Percentiles rank a stretch among this genome's conserved stretches.
Conservation (phyloP, 495 filamentous ascomycete species). For the Talaromyces ruber region DNA sequence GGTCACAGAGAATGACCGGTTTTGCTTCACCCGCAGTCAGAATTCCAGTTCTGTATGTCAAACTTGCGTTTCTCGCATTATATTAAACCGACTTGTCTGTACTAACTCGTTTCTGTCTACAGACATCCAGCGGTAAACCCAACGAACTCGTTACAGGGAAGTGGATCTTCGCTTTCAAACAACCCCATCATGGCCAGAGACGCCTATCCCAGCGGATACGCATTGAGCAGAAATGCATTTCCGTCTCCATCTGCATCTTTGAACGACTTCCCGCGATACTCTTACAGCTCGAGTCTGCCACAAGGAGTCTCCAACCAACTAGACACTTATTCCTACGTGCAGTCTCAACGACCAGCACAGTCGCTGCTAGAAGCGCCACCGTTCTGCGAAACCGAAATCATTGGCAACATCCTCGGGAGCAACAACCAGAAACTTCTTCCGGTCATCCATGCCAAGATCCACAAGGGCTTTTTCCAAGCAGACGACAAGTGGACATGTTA, state of each 20-base stretch:
- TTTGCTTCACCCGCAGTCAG: slow-evolving; percentile 23
- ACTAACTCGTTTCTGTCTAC: not conserved
- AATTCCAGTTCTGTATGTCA: slow-evolving; percentile 35
- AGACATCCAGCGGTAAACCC: slow-evolving; percentile 32
- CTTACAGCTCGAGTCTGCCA: slow-evolving; percentile 27
- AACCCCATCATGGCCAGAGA: slow-evolving; percentile 29
- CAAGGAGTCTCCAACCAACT: slow-evolving; percentile 23
- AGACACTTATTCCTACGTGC: slow-evolving; percentile 24
- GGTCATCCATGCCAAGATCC: slow-evolving; percentile 77
- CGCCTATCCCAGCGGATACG: slow-evolving; percentile 25
- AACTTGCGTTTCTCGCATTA: not conserved
- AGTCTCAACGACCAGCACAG: slow-evolving; percentile 21
- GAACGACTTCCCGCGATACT: slow-evolving; percentile 24
- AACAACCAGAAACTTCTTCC: slow-evolving; percentile 56
- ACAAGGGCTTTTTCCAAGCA: slow-evolving; percentile 83
- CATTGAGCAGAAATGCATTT: slow-evolving; percentile 23
- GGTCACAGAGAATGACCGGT: slow-evolving; percentile 32
- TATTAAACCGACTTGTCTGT: too few species aligned
- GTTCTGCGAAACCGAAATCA: slow-evolving; percentile 45
- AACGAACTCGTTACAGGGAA: slow-evolving; percentile 24
- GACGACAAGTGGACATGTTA: slow-evolving; percentile 96
- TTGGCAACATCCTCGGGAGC: slow-evolving; percentile 50
- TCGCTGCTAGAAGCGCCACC: slow-evolving; percentile 40
- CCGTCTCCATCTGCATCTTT: slow-evolving; percentile 22
- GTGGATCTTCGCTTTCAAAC: slow-evolving; percentile 16